phyloP scores from a whole-genome alignment of 495 filamentous ascomycete genomes.

The Aspergillus homomorphus region DNA sequence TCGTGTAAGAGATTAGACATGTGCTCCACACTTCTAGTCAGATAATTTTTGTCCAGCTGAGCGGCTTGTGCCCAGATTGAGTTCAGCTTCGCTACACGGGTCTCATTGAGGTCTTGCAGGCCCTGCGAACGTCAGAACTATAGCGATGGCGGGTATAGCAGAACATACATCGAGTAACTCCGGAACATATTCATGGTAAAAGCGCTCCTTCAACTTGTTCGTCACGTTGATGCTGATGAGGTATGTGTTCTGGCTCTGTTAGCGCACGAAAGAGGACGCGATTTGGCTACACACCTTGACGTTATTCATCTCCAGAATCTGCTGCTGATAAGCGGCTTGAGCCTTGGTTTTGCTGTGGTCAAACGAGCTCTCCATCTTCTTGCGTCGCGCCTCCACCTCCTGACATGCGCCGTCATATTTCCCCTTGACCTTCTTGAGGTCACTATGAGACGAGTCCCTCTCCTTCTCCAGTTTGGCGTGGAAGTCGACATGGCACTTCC shows the following conservation, averaged over 20 bases:
- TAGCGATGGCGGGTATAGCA: constrained; percentile 7
- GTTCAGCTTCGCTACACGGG: constrained; percentile 78
- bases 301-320: constrained; percentile 91
- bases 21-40: constrained; percentile 67
- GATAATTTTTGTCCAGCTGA: constrained; percentile 69
- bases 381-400: constrained; percentile 89
- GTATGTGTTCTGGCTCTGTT: constrained; percentile 72
- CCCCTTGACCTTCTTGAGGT: constrained; percentile 85
- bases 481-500: constrained; percentile 88
- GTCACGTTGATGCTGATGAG: constrained; percentile 92
- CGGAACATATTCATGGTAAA: constrained; percentile 95
- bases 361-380: constrained; percentile 87
- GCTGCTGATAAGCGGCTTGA: constrained; percentile 83
- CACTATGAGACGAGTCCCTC: constrained; percentile 74
- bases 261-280: constrained; percentile 15
- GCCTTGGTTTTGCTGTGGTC: constrained; percentile 83
- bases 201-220: constrained; percentile 93
- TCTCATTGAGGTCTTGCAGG: constrained; percentile 88
- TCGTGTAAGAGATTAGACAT: constrained; percentile 70
- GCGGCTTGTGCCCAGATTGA: constrained; percentile 76
- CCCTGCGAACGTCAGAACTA: constrained; percentile 41
- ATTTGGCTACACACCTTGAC: constrained; percentile 58
- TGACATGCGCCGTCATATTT: constrained; percentile 93
- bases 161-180: constrained; percentile 80
- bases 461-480: constrained; percentile 85